These are phyloP conservation scores for Backusella australiensis DNA, from an alignment of 192 early-diverging fungal species.

Conservation along the genomic window DNA sequence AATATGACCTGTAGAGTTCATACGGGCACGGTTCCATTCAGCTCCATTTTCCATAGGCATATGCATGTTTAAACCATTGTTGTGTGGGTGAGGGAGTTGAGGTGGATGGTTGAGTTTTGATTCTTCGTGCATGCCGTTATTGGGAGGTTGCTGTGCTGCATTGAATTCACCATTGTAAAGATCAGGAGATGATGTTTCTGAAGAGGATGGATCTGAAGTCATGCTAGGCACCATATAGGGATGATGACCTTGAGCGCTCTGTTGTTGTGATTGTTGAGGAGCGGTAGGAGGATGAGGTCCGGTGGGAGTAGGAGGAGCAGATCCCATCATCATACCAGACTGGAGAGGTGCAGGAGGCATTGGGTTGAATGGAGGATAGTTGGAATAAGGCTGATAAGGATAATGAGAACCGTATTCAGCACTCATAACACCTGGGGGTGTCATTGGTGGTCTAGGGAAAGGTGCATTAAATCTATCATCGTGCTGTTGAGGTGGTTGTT, in stretches of 20 bases:
- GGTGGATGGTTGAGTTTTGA: slow-evolving; percentile 9
- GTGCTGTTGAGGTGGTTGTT: slow-evolving; percentile 3
- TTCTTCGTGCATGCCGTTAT: not conserved
- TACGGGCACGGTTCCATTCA: slow-evolving; percentile 17
- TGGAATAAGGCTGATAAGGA: slow-evolving; percentile 15
- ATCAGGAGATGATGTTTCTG: slow-evolving; percentile 39
- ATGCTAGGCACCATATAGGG: slow-evolving; percentile 42
- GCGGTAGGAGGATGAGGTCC: not conserved
- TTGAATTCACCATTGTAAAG: slow-evolving; percentile 29
- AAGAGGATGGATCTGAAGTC: slow-evolving; percentile 29
- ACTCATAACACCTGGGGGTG: slow-evolving; percentile 12
- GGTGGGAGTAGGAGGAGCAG: slow-evolving; percentile 23
- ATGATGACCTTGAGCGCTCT: not conserved
- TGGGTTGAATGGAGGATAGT: not conserved
- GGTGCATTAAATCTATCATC: slow-evolving; percentile 25
- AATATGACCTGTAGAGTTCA: slow-evolving; percentile 9
- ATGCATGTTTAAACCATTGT: slow-evolving; percentile 6
- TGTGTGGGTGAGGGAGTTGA: not conserved
- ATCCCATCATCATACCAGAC: slow-evolving; percentile 19
- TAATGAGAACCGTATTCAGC: slow-evolving; percentile 19
- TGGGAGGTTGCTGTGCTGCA: not conserved
- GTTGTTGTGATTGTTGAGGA: not conserved
- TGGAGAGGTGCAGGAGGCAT: not conserved
- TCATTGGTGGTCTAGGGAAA: slow-evolving; percentile 20
- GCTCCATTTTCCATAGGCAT: slow-evolving; percentile 12